These are phyloP conservation scores for Magnusiomyces tetraspermus DNA, from an alignment of 1,139 yeast species.

Conservation along the genomic window DNA sequence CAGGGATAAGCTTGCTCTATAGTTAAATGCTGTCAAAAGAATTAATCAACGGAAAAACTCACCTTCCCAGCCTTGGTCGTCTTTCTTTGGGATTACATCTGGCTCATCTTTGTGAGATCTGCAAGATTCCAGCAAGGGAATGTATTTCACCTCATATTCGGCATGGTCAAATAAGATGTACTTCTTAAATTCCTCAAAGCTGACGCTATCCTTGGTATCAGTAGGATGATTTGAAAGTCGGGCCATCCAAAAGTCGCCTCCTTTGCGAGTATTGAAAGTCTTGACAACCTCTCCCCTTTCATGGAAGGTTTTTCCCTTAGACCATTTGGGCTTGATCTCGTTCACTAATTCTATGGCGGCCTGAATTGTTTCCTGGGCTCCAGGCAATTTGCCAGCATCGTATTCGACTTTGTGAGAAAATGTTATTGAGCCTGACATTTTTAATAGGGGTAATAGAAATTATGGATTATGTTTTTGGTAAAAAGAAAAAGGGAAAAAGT, in stretches of 20 bases:
- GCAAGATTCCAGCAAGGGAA: conserved; percentile 32
- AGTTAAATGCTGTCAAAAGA: not conserved
- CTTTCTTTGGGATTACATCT: conserved; percentile 15
- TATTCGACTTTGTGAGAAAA: conserved; percentile 17
- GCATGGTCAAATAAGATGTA: conserved; percentile 32
- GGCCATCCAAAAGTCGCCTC: conserved; percentile 41
- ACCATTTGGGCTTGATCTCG: conserved; percentile 19
- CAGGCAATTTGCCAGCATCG: conserved; percentile 24
- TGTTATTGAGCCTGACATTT: not conserved
- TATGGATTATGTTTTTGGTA: not conserved
- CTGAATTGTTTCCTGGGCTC: conserved; percentile 18
- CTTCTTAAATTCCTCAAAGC: conserved; percentile 26
- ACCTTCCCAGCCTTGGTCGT: conserved; percentile 9
- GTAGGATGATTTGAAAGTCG: conserved; percentile 35
- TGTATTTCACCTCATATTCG: conserved; percentile 33
- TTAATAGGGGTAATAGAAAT: not conserved
- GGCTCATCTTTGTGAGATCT: conserved; percentile 33
- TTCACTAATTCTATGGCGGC: conserved; percentile 21
- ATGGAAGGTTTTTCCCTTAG: conserved; percentile 19
- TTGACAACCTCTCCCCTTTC: conserved; percentile 25
- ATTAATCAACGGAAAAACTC: not conserved
- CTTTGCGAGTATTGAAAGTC: conserved; percentile 32
- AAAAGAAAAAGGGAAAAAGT: not conserved
- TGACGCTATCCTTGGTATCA: conserved; percentile 19
- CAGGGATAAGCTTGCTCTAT: too few species aligned